Evolutionary conservation across 352 stramenopile species (phyloP).

Genomic region (Blastocystis sp.): DNA sequence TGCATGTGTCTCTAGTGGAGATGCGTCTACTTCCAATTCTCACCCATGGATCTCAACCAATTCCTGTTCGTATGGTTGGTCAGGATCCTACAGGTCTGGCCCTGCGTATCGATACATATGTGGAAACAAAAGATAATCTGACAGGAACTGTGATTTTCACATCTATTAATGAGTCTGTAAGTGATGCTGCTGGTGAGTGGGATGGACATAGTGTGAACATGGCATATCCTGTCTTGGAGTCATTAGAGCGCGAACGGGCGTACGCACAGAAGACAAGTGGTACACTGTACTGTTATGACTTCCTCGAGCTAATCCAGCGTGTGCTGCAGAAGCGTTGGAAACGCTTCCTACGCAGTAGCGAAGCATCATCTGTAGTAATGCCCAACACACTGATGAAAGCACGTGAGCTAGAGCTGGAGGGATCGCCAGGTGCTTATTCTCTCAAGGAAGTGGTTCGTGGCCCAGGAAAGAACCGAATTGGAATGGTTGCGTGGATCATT

Average conservation of each 20-base stretch:
- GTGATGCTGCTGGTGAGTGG: conserved; percentile 78
- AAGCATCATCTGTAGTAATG: conserved; percentile 45
- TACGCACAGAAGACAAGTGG: conserved; percentile 80
- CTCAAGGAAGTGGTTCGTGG: conserved; percentile 77
- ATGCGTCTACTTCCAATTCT: conserved; percentile 85
- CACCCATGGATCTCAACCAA: conserved; percentile 80
- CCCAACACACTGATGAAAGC: conserved; percentile 73
- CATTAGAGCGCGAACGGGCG: conserved; percentile 88
- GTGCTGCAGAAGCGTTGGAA: conserved; percentile 89
- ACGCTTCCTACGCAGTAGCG: conserved; percentile 75
- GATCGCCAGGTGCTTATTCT: conserved; percentile 73
- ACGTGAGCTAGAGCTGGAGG: conserved; percentile 77
- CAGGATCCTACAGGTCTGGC: conserved; percentile 97
- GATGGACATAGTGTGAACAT: conserved; percentile 88
- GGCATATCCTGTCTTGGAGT: conserved; percentile 92
- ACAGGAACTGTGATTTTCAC: conserved; percentile 69
- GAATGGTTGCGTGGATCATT: conserved; percentile 98
- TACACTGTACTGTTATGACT: conserved; percentile 99
- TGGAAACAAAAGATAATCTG: conserved; percentile 85
- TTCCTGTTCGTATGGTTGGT: conserved; percentile 90
- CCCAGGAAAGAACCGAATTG: conserved; percentile 93
- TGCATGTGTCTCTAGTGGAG: conserved; percentile 92
- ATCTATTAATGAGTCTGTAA: conserved; percentile 65
- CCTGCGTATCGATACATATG: conserved; percentile 96
- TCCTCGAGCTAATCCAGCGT: conserved; percentile 94